phyloP scores from a whole-genome alignment of 192 early-diverging fungal species.

The Rhizophagus sp. region DNA sequence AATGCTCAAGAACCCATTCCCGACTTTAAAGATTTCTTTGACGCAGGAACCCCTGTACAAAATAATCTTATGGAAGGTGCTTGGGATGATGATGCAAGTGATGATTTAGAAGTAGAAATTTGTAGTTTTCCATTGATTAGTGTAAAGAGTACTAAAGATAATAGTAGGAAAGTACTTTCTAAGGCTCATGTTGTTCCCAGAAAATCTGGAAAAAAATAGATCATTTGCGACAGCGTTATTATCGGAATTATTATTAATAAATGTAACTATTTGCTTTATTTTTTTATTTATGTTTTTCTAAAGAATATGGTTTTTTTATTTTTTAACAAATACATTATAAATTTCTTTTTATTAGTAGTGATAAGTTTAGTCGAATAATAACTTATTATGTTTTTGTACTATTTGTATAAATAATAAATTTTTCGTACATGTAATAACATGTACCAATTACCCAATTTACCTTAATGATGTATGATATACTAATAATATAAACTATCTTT shows the following conservation, averaged over 20 bases:
- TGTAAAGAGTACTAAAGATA: background rate
- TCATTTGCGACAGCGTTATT: too few relatives aligned
- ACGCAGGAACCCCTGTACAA: background rate
- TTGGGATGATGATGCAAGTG: slow-evolving; percentile 16
- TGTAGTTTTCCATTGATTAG: slow-evolving; percentile 27
- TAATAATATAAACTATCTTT: too few relatives aligned
- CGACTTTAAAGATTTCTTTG: slow-evolving; percentile 16
- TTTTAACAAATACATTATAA: background rate
- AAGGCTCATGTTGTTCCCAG: slow-evolving; percentile 20
- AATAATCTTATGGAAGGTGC: slow-evolving; percentile 18
- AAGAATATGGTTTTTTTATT: background rate
- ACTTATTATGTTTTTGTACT: background rate
- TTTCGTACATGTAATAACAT: background rate
- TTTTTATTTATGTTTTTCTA: background rate
- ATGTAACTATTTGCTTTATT: background rate
- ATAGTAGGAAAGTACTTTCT: slow-evolving; percentile 13
- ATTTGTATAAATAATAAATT: background rate
- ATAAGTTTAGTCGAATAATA: background rate
- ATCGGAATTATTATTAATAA: background rate
- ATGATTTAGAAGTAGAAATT: slow-evolving; percentile 29
- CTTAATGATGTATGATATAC: too few relatives aligned
- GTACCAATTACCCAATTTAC: too few relatives aligned
- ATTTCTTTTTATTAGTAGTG: background rate
- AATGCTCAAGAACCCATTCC: slow-evolving; percentile 33
- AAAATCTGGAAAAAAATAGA: background rate